These are phyloP conservation scores for Trametes sp. DNA, from an alignment of 1,284 basidiomycete genomes.

Conservation along the genomic window DNA sequence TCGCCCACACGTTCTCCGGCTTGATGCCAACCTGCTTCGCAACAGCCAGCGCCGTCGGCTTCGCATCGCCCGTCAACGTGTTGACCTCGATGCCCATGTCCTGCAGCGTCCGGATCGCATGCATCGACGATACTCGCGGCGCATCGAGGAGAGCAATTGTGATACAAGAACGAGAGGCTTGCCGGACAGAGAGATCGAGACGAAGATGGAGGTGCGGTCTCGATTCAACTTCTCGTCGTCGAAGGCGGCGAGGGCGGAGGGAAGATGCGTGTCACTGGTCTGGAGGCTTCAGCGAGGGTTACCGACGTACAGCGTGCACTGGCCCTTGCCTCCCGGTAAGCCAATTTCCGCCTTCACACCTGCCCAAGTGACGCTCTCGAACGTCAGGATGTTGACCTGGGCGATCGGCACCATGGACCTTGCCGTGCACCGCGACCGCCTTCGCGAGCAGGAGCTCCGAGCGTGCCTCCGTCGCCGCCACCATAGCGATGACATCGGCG, in stretches of 20 bases:
- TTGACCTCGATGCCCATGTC: slow-evolving; percentile 90
- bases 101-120: slow-evolving; percentile 82
- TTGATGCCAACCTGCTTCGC: slow-evolving; percentile 90
- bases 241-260: slow-evolving; percentile 67
- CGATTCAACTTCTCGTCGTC: slow-evolving; percentile 69
- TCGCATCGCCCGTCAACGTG: slow-evolving; percentile 92
- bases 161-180: slow-evolving; percentile 45
- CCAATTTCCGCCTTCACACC: slow-evolving; percentile 81
- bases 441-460: slow-evolving; percentile 97
- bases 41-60: slow-evolving; percentile 83
- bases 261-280: slow-evolving; percentile 58
- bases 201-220: slow-evolving; percentile 89
- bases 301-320: slow-evolving; percentile 75
- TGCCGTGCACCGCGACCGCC: slow-evolving; percentile 86
- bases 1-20: slow-evolving; percentile 83
- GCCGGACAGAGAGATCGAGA: slow-evolving; percentile 61
- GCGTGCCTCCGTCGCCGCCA: slow-evolving; percentile 86
- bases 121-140: slow-evolving; percentile 82
- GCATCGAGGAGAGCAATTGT: slow-evolving; percentile 82
- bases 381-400: slow-evolving; percentile 61
- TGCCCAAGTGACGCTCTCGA: slow-evolving; percentile 90
- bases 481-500: slow-evolving; percentile 77
- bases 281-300: slow-evolving; percentile 74
- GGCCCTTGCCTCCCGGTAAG: slow-evolving; percentile 48
- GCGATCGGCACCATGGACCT: slow-evolving; percentile 49